A percentile compares a stretch with the other conserved stretches of the same genome.
Evolutionary conservation across 2,329 filamentous ascomycete genomes (phyloP).

Genomic region (Calonectria crousiana): DNA sequence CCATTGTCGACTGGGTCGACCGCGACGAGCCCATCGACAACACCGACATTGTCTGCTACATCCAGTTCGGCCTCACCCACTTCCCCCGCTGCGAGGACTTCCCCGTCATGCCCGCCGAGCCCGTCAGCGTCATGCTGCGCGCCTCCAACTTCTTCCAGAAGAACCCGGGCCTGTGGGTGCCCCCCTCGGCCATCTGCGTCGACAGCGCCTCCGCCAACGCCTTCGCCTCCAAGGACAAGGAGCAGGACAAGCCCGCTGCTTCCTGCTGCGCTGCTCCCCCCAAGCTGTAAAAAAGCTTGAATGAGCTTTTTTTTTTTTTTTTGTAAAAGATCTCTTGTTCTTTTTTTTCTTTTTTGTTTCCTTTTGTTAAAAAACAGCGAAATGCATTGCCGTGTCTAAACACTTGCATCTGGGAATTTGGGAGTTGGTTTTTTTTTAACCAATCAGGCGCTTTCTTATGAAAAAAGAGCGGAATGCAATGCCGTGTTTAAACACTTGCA

Average conservation of each 20-base stretch:
- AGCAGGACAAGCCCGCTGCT: slow-evolving; percentile 23
- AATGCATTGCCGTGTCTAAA: slow-evolving; percentile 12
- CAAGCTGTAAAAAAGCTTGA: slow-evolving; percentile 17
- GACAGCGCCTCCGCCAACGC: slow-evolving; percentile 38
- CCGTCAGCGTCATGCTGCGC: slow-evolving; percentile 83
- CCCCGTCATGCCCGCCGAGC: slow-evolving; percentile 90
- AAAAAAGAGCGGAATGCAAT: slow-evolving; percentile 4
- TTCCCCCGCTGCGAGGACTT: slow-evolving; percentile 93
- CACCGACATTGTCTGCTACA: slow-evolving; percentile 91
- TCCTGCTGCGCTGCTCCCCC: slow-evolving; percentile 38
- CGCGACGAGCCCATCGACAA: slow-evolving; percentile 79
- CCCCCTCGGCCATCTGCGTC: slow-evolving; percentile 60
- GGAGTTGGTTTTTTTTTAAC: not conserved
- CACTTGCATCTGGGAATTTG: slow-evolving; percentile 4
- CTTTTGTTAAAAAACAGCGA: not conserved
- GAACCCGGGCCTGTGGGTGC: slow-evolving; percentile 86
- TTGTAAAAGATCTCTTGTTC: not conserved
- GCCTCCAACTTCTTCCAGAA: slow-evolving; percentile 86
- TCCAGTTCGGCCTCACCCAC: slow-evolving; percentile 92
- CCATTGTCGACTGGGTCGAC: slow-evolving; percentile 84
- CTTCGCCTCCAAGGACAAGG: slow-evolving; percentile 33
- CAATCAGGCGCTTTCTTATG: not conserved
- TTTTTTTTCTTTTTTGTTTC: not conserved
- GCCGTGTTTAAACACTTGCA: slow-evolving; percentile 12
- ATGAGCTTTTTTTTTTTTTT: not conserved